phyloP scores from a whole-genome alignment of 2,329 filamentous ascomycete species.

The Anthostomella pinea region DNA sequence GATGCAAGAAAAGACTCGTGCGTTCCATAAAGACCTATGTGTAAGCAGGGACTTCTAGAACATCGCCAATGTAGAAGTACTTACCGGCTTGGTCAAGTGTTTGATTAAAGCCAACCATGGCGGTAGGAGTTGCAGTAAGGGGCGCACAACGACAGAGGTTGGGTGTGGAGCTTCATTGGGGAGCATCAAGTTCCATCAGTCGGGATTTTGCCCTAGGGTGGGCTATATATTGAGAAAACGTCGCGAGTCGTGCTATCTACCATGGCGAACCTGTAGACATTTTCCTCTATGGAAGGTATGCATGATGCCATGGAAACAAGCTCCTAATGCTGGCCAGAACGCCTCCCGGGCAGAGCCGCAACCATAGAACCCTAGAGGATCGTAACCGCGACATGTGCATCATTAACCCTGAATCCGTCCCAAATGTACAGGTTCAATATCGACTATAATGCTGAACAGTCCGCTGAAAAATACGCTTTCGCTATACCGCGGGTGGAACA shows the following conservation, averaged over 20 bases:
- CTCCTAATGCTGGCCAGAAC: constrained; percentile 26
- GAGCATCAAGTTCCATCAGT: constrained; percentile 2
- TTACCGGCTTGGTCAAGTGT: no score
- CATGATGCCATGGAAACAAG: constrained; percentile 24
- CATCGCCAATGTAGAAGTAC: no score
- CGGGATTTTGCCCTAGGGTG: constrained; percentile 8
- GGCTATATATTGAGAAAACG: constrained; percentile 29
- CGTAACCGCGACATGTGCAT: constrained; percentile 22
- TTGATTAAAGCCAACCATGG: no score
- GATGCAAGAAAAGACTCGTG: constrained; percentile 7
- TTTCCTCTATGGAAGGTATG: constrained; percentile 27
- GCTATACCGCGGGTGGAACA: constrained; percentile 19
- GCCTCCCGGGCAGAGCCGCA: constrained; percentile 19
- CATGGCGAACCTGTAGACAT: constrained; percentile 19
- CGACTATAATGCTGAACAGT: constrained; percentile 14
- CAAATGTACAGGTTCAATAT: constrained; percentile 25
- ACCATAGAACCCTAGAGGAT: constrained; percentile 17
- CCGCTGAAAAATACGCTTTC: constrained; percentile 12
- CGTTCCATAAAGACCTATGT: neutral
- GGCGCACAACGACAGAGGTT: no score
- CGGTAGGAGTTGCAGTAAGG: no score
- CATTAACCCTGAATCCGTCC: constrained; percentile 21
- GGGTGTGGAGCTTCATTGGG: no score
- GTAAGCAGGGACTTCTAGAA: no score
- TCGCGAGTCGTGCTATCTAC: constrained; percentile 22